These are phyloP conservation scores for Lachancea kluyveri DNA, from an alignment of 805 yeast genomes.

Conservation along the genomic window DNA sequence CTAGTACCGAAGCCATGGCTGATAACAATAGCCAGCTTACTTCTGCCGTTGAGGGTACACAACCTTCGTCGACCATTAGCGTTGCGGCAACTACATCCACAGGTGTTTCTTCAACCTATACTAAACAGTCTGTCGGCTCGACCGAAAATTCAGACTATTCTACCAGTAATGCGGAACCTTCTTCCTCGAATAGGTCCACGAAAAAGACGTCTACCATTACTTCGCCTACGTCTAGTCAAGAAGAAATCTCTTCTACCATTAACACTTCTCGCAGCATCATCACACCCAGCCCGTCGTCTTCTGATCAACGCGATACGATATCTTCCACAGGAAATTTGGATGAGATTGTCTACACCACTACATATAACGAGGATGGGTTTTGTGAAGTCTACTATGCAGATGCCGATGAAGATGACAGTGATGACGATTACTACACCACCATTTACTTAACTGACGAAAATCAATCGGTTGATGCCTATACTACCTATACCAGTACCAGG, in stretches of 20 bases:
- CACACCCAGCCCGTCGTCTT: too few species aligned
- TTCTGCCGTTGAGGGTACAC: slow-evolving; percentile 1
- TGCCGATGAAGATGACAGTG: slow-evolving; percentile 18
- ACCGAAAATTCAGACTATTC: too few species aligned
- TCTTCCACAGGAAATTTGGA: too few species aligned
- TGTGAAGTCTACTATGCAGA: slow-evolving; percentile 23
- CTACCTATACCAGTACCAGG: slow-evolving; percentile 29
- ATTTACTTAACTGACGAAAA: slow-evolving; percentile 22
- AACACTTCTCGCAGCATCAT: too few species aligned
- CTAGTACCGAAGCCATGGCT: slow-evolving; percentile 1
- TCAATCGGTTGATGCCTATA: slow-evolving; percentile 30
- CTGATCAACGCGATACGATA: too few species aligned
- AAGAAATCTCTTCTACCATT: too few species aligned
- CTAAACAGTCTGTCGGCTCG: too few species aligned
- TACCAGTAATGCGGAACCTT: too few species aligned
- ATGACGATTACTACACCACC: slow-evolving; percentile 28
- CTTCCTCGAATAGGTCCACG: too few species aligned
- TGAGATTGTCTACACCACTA: too few species aligned
- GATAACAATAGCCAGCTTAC: background rate
- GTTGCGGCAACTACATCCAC: slow-evolving; percentile 1
- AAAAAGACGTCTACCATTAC: too few species aligned
- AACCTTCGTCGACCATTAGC: background rate
- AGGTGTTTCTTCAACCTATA: background rate
- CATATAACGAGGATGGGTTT: slow-evolving; percentile 17
- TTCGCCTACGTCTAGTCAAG: too few species aligned